Evolutionary conservation across 202 grass and related monocot genomes (phyloP).

Genomic region (Carex sylvatica): DNA sequence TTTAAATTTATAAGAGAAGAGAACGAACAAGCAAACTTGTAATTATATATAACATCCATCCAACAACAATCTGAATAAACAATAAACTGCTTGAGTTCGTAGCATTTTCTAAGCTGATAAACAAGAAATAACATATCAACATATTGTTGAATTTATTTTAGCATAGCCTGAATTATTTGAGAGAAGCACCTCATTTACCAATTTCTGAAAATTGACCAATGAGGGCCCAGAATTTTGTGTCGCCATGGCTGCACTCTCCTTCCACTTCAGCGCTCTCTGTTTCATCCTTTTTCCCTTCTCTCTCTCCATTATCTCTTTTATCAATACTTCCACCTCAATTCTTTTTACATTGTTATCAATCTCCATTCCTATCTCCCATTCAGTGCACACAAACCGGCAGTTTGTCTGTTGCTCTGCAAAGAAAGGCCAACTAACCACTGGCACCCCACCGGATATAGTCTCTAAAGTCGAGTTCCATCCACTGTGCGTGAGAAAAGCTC

Average conservation of each 20-base stretch:
- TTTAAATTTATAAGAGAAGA: too few species aligned
- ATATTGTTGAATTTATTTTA: too few species aligned
- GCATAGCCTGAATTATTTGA: background rate
- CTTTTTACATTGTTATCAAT: slow-evolving; percentile 56
- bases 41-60: too few species aligned
- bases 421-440: slow-evolving; percentile 59
- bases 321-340: slow-evolving; percentile 39
- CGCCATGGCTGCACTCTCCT: slow-evolving; percentile 11
- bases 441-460: slow-evolving; percentile 47
- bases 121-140: too few species aligned
- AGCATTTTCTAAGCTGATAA: too few species aligned
- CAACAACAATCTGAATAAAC: too few species aligned
- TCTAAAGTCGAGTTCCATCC: slow-evolving; percentile 84
- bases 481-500: slow-evolving; percentile 64
- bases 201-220: slow-evolving; percentile 39
- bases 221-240: slow-evolving; percentile 35
- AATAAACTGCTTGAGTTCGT: too few species aligned
- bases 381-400: slow-evolving; percentile 36
- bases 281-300: slow-evolving; percentile 49
- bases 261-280: slow-evolving; percentile 36
- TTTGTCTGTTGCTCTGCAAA: slow-evolving; percentile 68
- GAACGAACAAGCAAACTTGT: too few species aligned
- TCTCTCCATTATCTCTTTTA: slow-evolving; percentile 45
- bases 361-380: slow-evolving; percentile 62
- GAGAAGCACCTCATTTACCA: slow-evolving; percentile 44